Conservation (phyloP, 306 rosid genomes). For the Dalbergia cochinchinensis region DNA sequence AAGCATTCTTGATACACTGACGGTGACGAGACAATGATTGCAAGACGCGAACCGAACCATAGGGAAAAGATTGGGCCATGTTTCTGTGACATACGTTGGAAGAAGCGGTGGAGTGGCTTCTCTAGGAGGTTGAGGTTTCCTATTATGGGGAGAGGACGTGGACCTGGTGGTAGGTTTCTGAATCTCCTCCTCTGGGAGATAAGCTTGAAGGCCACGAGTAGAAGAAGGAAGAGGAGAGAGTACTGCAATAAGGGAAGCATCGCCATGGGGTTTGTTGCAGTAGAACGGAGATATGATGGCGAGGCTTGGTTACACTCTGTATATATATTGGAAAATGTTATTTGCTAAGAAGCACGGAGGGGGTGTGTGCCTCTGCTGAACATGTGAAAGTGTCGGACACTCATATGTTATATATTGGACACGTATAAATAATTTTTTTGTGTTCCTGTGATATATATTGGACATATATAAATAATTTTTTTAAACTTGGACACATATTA, state of each 20-base stretch:
- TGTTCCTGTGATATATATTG: too few species aligned
- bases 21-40: constrained; percentile 16
- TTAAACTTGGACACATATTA: too few species aligned
- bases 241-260: background rate
- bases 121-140: constrained; percentile 41
- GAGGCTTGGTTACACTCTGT: too few species aligned
- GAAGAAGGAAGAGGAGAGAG: background rate
- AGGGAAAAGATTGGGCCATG: constrained; percentile 35
- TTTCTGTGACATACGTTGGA: constrained; percentile 4
- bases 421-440: too few species aligned
- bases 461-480: too few species aligned
- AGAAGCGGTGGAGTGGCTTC: constrained; percentile 38
- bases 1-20: constrained; percentile 29
- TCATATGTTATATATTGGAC: too few species aligned
- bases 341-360: too few species aligned
- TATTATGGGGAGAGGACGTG: constrained; percentile 6
- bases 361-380: too few species aligned
- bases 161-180: constrained; percentile 39
- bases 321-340: too few species aligned
- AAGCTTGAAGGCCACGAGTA: background rate
- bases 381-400: too few species aligned
- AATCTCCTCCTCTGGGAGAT: background rate
- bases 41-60: constrained; percentile 40
- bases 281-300: too few species aligned
- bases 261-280: background rate